Base-by-base conservation (phyloP, 805 yeast genomes). In the Pichia scutulata region DNA sequence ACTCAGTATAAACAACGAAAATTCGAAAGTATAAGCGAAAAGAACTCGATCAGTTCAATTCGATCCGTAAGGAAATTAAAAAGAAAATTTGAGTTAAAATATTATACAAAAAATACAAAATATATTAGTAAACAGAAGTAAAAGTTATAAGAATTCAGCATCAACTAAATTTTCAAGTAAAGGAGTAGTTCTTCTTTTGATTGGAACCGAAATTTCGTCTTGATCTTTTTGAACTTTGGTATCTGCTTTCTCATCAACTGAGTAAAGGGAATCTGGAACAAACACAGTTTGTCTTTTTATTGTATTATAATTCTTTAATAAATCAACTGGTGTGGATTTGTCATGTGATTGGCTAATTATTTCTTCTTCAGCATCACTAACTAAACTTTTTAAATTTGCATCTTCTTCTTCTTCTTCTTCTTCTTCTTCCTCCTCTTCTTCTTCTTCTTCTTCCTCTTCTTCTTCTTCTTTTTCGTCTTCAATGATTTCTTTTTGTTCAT, bases 231-330 rank as follows among this genome's bases (percentile, higher is more conserved):
- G 9, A 13, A 13, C n/a, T 13, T 44, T 41, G 9, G 39, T 41
- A 23, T 46, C 41, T 2, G 19, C 41, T 2, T 37, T 50, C 14
- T 44, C 49, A 16, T 49, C 55, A 8, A 43, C 45, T 13, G 46
- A 33, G 14, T 42, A 55, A 10, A 46, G 40, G 23, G 49, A 46
- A 23, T 49, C 37, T 33, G 66, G 65, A 10, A 57, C 52, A 45
- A 62, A 55, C 4, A 48, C 51, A 1, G 67, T 60, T 44, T 55
- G 60, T 42, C 69, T 57, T 8, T 48, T 51, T 21, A 50, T 45
- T 1, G 68, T 65, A 25, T 56, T 55, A 40, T 65, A 65, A 47
- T 65, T 65, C 40, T 57, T 61, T 44, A 62, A 50, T 9, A 54
- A 39, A 25, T 41, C 28, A 21, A 33, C 37, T 16, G 24, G 16